These are phyloP conservation scores for Geotrichum citri-aurantii DNA, from an alignment of 1,139 yeast genomes.

Conservation along the genomic window DNA sequence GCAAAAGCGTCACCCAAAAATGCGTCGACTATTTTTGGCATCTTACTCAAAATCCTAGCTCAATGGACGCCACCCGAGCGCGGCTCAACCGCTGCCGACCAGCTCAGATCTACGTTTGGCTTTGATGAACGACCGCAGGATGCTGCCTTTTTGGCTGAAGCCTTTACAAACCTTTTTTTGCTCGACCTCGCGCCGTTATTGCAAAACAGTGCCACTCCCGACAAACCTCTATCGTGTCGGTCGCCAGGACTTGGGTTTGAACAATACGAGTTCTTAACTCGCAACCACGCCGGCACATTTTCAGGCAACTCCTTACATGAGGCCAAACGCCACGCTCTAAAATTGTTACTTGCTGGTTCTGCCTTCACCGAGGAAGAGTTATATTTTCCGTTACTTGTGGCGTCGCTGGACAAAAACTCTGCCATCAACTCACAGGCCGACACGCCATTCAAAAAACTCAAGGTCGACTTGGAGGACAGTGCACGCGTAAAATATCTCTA, in stretches of 20 bases:
- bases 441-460: conserved; percentile 46
- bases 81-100: conserved; percentile 43
- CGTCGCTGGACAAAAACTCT: conserved; percentile 56
- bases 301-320: conserved; percentile 40
- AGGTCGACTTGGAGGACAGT: conserved; percentile 49
- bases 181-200: conserved; percentile 36
- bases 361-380: conserved; percentile 40
- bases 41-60: conserved; percentile 51
- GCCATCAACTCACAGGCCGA: conserved; percentile 49
- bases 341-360: conserved; percentile 34
- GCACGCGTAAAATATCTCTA: conserved; percentile 43
- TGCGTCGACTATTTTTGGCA: conserved; percentile 56
- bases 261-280: conserved; percentile 57
- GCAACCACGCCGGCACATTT: conserved; percentile 58
- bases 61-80: conserved; percentile 48
- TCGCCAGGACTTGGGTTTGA: conserved; percentile 58
- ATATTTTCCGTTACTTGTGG: conserved; percentile 47
- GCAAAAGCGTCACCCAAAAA: conserved; percentile 37
- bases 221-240: conserved; percentile 22
- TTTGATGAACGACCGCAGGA: conserved; percentile 34
- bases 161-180: conserved; percentile 53
- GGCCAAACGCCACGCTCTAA: conserved; percentile 45
- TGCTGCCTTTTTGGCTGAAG: conserved; percentile 42
- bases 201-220: neutral
- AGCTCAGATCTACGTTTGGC: conserved; percentile 31